These are phyloP conservation scores for Boletus tomentosulus DNA, from an alignment of 768 basidiomycete species.

Conservation along the genomic window DNA sequence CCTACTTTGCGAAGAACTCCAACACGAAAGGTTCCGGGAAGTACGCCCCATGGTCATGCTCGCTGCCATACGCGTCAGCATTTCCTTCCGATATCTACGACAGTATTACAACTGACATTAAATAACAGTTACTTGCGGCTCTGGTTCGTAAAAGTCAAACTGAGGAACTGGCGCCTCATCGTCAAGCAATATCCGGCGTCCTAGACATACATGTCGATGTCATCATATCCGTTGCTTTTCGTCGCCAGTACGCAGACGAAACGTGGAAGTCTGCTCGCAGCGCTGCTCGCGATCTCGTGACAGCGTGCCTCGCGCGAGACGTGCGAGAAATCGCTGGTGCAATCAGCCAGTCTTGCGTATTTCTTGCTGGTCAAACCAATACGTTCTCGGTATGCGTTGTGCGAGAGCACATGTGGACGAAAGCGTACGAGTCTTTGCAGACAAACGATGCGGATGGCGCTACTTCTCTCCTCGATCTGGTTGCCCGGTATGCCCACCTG, in stretches of 20 bases:
- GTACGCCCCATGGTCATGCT: slow-evolving; percentile 58
- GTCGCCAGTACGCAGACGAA: slow-evolving; percentile 33
- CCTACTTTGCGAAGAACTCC: slow-evolving; percentile 76
- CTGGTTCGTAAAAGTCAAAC: slow-evolving; percentile 32
- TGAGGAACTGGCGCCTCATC: slow-evolving; percentile 24
- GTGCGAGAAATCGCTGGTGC: slow-evolving; percentile 29
- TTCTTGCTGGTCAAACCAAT: slow-evolving; percentile 28
- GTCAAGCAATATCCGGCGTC: slow-evolving; percentile 32
- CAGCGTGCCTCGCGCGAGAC: slow-evolving; percentile 31
- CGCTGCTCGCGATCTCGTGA: slow-evolving; percentile 41
- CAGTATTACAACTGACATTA: slow-evolving; percentile 5
- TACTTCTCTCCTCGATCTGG: slow-evolving; percentile 51
- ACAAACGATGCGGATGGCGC: slow-evolving; percentile 57
- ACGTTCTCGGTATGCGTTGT: slow-evolving; percentile 38
- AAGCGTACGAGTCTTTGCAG: slow-evolving; percentile 55
- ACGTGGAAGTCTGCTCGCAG: slow-evolving; percentile 42
- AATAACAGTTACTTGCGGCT: slow-evolving; percentile 31
- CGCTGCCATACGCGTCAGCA: slow-evolving; percentile 59
- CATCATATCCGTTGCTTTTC: slow-evolving; percentile 46
- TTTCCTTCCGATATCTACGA: background rate
- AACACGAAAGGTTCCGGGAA: slow-evolving; percentile 66
- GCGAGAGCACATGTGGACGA: slow-evolving; percentile 64
- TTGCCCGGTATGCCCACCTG: slow-evolving; percentile 62
- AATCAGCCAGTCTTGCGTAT: slow-evolving; percentile 32
- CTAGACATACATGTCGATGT: slow-evolving; percentile 50